These are phyloP conservation scores for Dichomitus squalens DNA, from an alignment of 1,284 basidiomycete species.

Conservation along the genomic window DNA sequence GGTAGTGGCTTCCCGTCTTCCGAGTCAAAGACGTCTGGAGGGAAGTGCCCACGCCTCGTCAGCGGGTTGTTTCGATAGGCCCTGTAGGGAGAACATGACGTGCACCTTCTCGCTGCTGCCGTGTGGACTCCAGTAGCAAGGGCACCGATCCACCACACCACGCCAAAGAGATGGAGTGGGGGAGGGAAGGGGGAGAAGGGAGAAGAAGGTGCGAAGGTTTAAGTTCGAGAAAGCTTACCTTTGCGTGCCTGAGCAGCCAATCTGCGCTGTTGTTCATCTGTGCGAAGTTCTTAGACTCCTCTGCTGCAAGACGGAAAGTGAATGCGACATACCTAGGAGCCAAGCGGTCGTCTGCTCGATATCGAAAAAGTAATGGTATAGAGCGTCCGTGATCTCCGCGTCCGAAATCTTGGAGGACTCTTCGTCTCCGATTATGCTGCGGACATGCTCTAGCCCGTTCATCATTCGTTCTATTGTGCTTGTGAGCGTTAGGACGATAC, in stretches of 20 bases:
- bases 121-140: conserved; percentile 21
- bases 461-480: conserved; percentile 67
- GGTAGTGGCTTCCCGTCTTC: conserved; percentile 31
- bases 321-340: conserved; percentile 55
- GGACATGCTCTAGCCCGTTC: conserved; percentile 68
- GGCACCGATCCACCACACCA: conserved; percentile 19
- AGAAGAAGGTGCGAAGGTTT: conserved; percentile 32
- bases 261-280: conserved; percentile 64
- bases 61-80: conserved; percentile 9
- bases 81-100: conserved; percentile 23
- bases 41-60: conserved; percentile 9
- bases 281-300: not conserved
- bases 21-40: conserved; percentile 11
- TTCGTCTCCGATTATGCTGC: conserved; percentile 68
- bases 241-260: conserved; percentile 68
- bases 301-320: not conserved
- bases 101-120: conserved; percentile 39
- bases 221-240: conserved; percentile 64
- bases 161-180: conserved; percentile 18
- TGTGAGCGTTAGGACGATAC: not conserved
- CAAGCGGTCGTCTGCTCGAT: conserved; percentile 76
- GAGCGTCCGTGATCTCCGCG: conserved; percentile 72
- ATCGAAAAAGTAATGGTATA: conserved; percentile 93
- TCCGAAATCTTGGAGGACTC: conserved; percentile 72
- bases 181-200: conserved; percentile 19